Evolutionary conservation across 805 yeast genomes (phyloP), one percentile per base, ranked within the genome.

Genomic region (Candida insectorum): DNA sequence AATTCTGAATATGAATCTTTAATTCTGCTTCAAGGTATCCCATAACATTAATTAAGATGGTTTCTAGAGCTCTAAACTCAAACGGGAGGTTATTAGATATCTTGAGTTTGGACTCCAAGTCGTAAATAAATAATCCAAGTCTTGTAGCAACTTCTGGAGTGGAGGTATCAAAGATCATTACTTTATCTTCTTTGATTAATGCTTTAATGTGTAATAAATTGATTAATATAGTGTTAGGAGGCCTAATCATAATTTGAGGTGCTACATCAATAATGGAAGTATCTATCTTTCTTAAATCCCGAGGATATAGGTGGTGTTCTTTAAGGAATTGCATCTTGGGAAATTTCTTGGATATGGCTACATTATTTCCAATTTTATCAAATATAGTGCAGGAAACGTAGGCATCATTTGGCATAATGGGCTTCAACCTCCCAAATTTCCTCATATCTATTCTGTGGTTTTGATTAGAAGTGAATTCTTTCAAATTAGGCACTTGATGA

Each of bases 201-300:
- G 97, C 97, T 44, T 93, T 83, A 31, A 93, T 87, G 54, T 89
- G 93, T 24, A 93, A 62, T 50, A 93, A 60, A 52, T 88, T 89
- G 30, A 93, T 78, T 34, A 93, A 64, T 13, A 91, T 84, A 33
- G 94, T 82, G 43, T 75, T 74, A 16, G 75, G 71, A n/a, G 65
- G 49, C 39, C 97, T 72, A 15, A 88, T 87, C 39, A 89, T 79
- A 28, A 93, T 82, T 13, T 87, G 78, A 0, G 98, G 98, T 3
- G 89, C 89, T 14, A 91, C 85, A 56, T 87, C 95, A 34, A 76
- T 72, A 24, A 77, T 64, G 1, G 84, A 69, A 4, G 80, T 66
- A 49, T 91, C 96, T 33, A 89, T 81, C 51, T 85, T 88, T 19
- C 97, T 61, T 42, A 89, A 62, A 56, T 89, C 97, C 59, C 97